Conservation (phyloP, 441 rosid genomes). For the Mallotus japonicus region DNA sequence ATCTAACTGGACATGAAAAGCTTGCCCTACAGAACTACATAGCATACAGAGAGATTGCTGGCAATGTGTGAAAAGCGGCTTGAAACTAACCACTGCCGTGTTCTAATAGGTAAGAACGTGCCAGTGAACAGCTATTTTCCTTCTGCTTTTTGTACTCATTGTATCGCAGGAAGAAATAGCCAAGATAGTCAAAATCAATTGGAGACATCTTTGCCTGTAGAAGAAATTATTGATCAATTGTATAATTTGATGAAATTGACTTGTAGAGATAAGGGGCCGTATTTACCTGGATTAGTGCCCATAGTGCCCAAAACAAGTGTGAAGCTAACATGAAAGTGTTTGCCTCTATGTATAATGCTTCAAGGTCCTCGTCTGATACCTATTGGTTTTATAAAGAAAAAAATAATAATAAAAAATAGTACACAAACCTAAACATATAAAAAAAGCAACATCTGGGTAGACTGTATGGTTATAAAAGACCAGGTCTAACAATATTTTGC, state of each 20-base stretch:
- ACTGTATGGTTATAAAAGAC: not conserved
- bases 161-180: constrained; percentile 84
- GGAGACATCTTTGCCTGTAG: constrained; percentile 98
- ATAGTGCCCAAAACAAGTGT: constrained; percentile 86
- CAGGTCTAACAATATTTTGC: not conserved
- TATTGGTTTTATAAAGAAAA: constrained; percentile 22
- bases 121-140: constrained; percentile 48
- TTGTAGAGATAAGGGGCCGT: not conserved
- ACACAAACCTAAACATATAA: not conserved
- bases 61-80: not conserved
- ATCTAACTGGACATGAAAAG: constrained; percentile 8
- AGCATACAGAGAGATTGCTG: constrained; percentile 7
- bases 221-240: constrained; percentile 3
- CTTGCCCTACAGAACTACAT: constrained; percentile 10
- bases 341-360: constrained; percentile 63
- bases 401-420: not conserved
- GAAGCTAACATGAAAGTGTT: constrained; percentile 76
- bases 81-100: constrained; percentile 23
- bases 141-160: constrained; percentile 80
- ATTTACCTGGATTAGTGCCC: constrained; percentile 93
- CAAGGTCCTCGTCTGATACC: constrained; percentile 63
- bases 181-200: constrained; percentile 74
- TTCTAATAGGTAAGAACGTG: constrained; percentile 49
- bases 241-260: constrained; percentile 7
- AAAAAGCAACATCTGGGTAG: not conserved